Evolutionary conservation across 371 early-diverging fungal species (phyloP), one percentile per base, ranked within the genome.

Genomic region (Apophysomyces sp.): DNA sequence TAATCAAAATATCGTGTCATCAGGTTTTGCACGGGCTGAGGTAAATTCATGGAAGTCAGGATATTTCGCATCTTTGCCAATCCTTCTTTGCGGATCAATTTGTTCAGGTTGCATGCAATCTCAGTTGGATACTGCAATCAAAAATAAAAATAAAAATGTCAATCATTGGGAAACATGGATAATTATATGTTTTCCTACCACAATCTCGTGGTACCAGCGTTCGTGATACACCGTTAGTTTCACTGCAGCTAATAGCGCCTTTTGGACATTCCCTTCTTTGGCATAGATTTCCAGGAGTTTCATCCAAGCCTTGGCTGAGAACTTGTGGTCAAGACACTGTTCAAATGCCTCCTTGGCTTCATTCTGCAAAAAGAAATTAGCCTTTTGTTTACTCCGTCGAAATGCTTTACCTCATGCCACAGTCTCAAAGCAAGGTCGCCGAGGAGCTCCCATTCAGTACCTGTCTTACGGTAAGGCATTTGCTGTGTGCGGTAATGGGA

Each of bases 401-500:
- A 41, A 68, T 30, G 18, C 4, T 16, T 64, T 59, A 89, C 91
- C 67, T 86, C 84, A 63, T 96, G 93, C 66, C 90, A 89, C 31
- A 98, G 74, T 49, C 98, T 80, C 39, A 86, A 78, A 2, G 94
- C 91, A 36, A 98, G 81, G 63, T 97, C 96, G 36, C 98, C 98
- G 52, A 95, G 88, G 16, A 94, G 81, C 73, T 97, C 98, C 98
- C 98, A 98, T 71, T 97, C 98, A 9, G 94, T 89, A 49, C 91
- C 93, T 16, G 96, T 92, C 73, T 94, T 94, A 32, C 94, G 89
- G 67, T 92, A 93, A 30, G 91, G 80, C 69, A 92, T 77, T 40
- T 89, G 89, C 64, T 91, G 89, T 8, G 86, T 84, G 15, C 87
- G 86, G 37, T 86, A 79, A 55, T 82, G 86, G 27, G 84, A 71